Base-by-base conservation (phyloP, 805 yeast genomes). In the Barnettozyma pratensis region DNA sequence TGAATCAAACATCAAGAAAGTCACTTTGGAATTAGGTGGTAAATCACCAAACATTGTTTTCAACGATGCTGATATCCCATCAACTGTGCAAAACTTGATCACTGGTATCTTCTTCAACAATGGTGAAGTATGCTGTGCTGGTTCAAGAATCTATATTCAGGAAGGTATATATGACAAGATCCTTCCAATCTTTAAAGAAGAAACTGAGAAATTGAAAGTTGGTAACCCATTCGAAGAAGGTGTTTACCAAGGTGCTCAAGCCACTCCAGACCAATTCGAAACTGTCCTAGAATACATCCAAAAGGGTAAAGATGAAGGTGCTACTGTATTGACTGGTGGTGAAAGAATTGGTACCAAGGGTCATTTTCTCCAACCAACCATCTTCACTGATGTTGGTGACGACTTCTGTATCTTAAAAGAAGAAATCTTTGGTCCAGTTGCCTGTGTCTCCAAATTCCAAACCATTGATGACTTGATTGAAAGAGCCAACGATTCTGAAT, bases 121-220 rank as follows among this genome's bases (percentile, higher is more conserved):
- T 54, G 92, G 91, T 69, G 90, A 85, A 71, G 87, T 85, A 50
- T 85, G 92, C 66, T 81, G 86, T 59, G 87, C 91, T 42, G 91
- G 91, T 65, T 84, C 91, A 36, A 81, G 94, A 77, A 73, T 85
- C 50, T 84, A 79, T 63, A 77, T 85, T 53, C 91, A 85, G 69
- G 88, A 81, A 55, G 83, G 77, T 35, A 73, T 83, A 51, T 84
- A 85, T 66, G 89, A 85, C 56, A 72, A 75, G 54, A 72, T 85
- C 43, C 66, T 84, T 44, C 69, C 70, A 35, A 77, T 75, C 53
- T 84, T 85, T 65, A 80, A 80, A 65, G 62, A 61, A 26, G 83
- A 80, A 52, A 74, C 78, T 51, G 81, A 83, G 60, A 69, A 73
- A 40, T 62, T 85, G 50, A 83, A 81, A 67, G 80, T 84, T 55